Percentiles rank a stretch among this genome's conserved stretches.
Conservation (phyloP, 495 filamentous ascomycete species). For the Aspergillus leporis region DNA sequence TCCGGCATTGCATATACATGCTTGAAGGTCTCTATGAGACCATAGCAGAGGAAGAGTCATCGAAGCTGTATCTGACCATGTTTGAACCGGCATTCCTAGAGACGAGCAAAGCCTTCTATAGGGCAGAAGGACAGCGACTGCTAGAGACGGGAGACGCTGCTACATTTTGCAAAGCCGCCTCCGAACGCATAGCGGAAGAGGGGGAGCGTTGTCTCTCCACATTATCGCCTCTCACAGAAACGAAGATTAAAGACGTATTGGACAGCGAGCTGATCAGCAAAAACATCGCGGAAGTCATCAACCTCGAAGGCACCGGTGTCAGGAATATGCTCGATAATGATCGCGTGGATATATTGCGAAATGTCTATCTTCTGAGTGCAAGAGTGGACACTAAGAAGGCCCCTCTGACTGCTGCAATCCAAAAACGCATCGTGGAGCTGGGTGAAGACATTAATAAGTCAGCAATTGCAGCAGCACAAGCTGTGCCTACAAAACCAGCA, state of each 20-base stretch:
- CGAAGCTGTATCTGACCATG: slow-evolving; percentile 78
- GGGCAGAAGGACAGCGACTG: slow-evolving; percentile 67
- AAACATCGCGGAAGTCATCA: slow-evolving; percentile 78
- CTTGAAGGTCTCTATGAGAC: slow-evolving; percentile 87
- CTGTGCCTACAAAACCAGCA: slow-evolving; percentile 18
- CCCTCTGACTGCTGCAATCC: slow-evolving; percentile 67
- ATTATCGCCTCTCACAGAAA: slow-evolving; percentile 64
- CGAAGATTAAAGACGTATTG: slow-evolving; percentile 75
- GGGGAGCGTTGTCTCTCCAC: slow-evolving; percentile 77
- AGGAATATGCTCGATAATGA: slow-evolving; percentile 91
- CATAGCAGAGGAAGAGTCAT: slow-evolving; percentile 62
- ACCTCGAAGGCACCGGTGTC: slow-evolving; percentile 80
- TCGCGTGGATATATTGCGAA: slow-evolving; percentile 68
- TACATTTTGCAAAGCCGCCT: slow-evolving; percentile 78
- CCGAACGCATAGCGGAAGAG: slow-evolving; percentile 76
- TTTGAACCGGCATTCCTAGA: slow-evolving; percentile 81
- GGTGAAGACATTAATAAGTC: slow-evolving; percentile 78
- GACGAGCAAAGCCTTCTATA: slow-evolving; percentile 74
- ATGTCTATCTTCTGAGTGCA: slow-evolving; percentile 74
- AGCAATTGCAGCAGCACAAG: slow-evolving; percentile 38
- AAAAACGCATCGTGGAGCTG: slow-evolving; percentile 73
- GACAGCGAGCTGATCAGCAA: slow-evolving; percentile 76
- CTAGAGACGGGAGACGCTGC: slow-evolving; percentile 78
- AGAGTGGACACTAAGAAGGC: slow-evolving; percentile 76
- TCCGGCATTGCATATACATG: slow-evolving; percentile 86